Evolutionary conservation across 2,329 filamentous ascomycete genomes (phyloP), one percentile per base, ranked within the genome.

Genomic region (Sporothrix protearum): DNA sequence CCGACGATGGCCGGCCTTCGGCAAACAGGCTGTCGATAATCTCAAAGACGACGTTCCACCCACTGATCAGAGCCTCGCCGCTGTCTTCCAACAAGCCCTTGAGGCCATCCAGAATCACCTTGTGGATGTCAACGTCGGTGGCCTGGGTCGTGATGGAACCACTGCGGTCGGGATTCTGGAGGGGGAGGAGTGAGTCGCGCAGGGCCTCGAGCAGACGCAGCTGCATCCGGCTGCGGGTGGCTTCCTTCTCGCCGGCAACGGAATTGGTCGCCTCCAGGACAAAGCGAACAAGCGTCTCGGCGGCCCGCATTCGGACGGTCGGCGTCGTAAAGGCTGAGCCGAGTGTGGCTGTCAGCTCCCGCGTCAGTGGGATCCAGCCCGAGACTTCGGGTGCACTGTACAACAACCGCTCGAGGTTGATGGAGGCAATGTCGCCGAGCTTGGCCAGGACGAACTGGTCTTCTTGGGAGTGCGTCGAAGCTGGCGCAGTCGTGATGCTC

Each of bases 21-120:
- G 90, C 79, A 76, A 97, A 97, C 2, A 95, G 92, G 76, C 89
- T 94, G 74, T 90, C 89, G 74, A 98, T 91, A 73, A 97, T 91
- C 59, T 92, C 89, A 75, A 99, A 96, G 0, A 93, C 89, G 66
- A 93, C 87, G 64, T 91, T 88, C 96, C 96, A 99, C 3, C 94
- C 94, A 75, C 89, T 90, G 16, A 91, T 84, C 6, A 98, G 85
- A 0, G 88, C 89, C 78, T 99, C 94, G 9, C 95, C 96, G 76
- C 91, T 95, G 74, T 94, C 91, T 77, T 98, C 95, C 1, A 99
- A 85, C 25, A 97, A 88, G 71, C 86, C 90, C 78, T 93, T 94
- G 7, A 97, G 83, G 0, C 92, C 91, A 74, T 97, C 93, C 1
- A 97, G 85, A 30, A 92, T 85, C 69, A 92, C 88, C 74, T 90